A percentile compares a stretch with the other conserved stretches of the same genome.
Evolutionary conservation across 805 yeast species (phyloP).

Genomic region (Candida caryicola): DNA sequence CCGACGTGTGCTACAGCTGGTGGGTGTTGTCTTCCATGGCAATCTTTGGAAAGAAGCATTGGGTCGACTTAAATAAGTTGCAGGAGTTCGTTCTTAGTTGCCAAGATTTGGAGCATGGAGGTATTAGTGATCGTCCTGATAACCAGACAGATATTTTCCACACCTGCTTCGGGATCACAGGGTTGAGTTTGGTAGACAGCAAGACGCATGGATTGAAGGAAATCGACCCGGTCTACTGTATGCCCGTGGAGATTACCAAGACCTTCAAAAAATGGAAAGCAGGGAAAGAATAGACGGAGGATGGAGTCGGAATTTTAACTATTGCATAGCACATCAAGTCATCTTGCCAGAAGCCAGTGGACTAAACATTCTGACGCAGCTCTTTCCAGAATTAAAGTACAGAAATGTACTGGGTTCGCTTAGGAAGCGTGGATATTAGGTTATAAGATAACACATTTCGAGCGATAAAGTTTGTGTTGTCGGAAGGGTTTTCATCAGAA

Average conservation of each 20-base stretch:
- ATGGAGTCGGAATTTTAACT: too few relatives aligned
- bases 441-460: too few relatives aligned
- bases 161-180: conserved; percentile 87
- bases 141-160: conserved; percentile 93
- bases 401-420: too few relatives aligned
- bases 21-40: conserved; percentile 86
- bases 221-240: conserved; percentile 84
- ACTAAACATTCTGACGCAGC: too few relatives aligned
- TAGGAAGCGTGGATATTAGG: too few relatives aligned
- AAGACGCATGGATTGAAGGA: conserved; percentile 48
- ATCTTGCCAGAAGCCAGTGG: too few relatives aligned
- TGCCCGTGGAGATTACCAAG: conserved; percentile 55
- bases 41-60: conserved; percentile 61
- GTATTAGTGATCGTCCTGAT: conserved; percentile 88
- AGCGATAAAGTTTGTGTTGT: too few relatives aligned
- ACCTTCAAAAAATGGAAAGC: conserved; percentile 28
- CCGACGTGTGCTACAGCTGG: conserved; percentile 98
- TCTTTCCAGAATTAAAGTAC: too few relatives aligned
- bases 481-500: too few relatives aligned
- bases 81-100: conserved; percentile 66
- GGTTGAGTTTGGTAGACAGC: conserved; percentile 70
- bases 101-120: conserved; percentile 80
- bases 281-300: too few relatives aligned
- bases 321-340: too few relatives aligned
- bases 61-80: conserved; percentile 71